phyloP scores from a whole-genome alignment of 2,329 filamentous ascomycete species.

The Lachnellula cervina region DNA sequence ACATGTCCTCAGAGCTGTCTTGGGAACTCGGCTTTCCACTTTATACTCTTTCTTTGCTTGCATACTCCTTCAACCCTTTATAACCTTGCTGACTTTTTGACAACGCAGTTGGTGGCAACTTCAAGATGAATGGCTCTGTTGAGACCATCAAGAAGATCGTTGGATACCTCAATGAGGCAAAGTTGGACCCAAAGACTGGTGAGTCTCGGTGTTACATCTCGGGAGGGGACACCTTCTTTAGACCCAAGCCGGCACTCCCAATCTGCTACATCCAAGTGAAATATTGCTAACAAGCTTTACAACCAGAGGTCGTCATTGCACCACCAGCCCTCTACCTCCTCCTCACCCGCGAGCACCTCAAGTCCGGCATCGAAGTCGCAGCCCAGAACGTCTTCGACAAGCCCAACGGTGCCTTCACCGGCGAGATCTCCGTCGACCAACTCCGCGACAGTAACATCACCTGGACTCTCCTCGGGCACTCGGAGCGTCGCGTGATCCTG shows the following conservation, averaged over 20 bases:
- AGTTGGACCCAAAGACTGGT: slow-evolving; percentile 73
- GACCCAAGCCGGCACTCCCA: not conserved
- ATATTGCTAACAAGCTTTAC: not conserved
- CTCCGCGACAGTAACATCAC: slow-evolving; percentile 82
- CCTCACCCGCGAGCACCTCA: slow-evolving; percentile 74
- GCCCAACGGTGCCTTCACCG: slow-evolving; percentile 94
- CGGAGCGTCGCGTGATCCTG: slow-evolving; percentile 86
- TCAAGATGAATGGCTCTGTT: slow-evolving; percentile 98
- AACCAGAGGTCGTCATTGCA: slow-evolving; percentile 83
- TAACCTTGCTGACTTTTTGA: no score
- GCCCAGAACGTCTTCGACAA: slow-evolving; percentile 98
- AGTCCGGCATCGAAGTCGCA: slow-evolving; percentile 74
- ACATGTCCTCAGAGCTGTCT: no score
- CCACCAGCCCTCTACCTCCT: slow-evolving; percentile 89
- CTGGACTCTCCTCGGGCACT: slow-evolving; percentile 93
- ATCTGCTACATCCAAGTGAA: not conserved
- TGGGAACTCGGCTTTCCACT: no score
- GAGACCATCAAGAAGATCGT: slow-evolving; percentile 89
- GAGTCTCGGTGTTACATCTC: slow-evolving; percentile 32
- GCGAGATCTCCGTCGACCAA: slow-evolving; percentile 90
- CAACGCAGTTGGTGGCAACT: slow-evolving; percentile 62
- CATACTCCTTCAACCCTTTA: no score
- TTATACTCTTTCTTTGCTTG: no score
- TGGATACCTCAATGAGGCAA: slow-evolving; percentile 78
- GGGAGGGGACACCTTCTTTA: not conserved